Conservation (phyloP, 2,329 filamentous ascomycete genomes). For the Annulohypoxylon truncatum region DNA sequence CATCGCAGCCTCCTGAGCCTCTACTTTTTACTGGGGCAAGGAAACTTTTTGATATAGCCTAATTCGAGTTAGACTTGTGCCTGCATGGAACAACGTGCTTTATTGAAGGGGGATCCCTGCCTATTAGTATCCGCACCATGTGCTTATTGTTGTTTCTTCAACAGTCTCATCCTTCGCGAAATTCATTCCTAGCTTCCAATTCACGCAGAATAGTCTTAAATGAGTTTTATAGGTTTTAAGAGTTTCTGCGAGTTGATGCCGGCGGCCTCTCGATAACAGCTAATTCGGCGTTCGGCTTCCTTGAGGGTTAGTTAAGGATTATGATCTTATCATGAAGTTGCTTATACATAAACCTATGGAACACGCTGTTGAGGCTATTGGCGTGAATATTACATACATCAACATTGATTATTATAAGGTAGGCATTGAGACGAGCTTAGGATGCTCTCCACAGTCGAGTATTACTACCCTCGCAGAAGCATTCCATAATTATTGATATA, state of each 20-base stretch:
- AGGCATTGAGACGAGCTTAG: background rate
- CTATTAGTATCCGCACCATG: slow-evolving; percentile 23
- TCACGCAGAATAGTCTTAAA: slow-evolving; percentile 1
- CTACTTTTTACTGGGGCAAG: slow-evolving; percentile 3
- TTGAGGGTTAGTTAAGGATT: background rate
- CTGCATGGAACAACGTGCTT: background rate
- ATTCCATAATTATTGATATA: background rate
- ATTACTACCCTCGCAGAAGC: background rate
- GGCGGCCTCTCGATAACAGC: slow-evolving; percentile 20
- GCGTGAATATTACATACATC: background rate
- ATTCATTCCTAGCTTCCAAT: slow-evolving; percentile 16
- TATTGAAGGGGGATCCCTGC: slow-evolving; percentile 14
- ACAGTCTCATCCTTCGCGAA: slow-evolving; percentile 29
- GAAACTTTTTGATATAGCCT: slow-evolving; percentile 5
- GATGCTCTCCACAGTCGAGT: background rate
- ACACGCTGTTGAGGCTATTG: background rate
- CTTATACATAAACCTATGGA: no score
- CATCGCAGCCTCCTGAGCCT: slow-evolving; percentile 8
- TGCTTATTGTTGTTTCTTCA: slow-evolving; percentile 24
- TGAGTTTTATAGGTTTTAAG: background rate
- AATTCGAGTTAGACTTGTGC: slow-evolving; percentile 19
- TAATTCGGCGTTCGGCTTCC: slow-evolving; percentile 5
- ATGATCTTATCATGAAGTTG: background rate
- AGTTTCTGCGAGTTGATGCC: background rate
- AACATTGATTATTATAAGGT: no score